Evolutionary conservation across 768 basidiomycete genomes (phyloP).

Genomic region (Crassisporium funariophilum): DNA sequence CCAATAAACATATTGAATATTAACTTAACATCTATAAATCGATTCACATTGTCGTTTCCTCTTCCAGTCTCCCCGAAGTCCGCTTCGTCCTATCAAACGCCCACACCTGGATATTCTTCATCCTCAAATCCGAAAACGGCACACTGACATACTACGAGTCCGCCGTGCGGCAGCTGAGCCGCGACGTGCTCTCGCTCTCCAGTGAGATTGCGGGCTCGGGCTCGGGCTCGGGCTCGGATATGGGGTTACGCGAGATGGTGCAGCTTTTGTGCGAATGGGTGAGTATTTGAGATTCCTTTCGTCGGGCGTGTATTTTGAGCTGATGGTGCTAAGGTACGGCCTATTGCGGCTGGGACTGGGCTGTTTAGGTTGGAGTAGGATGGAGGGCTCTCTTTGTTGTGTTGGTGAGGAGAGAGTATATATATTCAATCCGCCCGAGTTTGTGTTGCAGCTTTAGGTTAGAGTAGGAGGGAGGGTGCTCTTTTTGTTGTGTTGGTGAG

Average conservation of each 20-base stretch:
- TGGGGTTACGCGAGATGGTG: not conserved
- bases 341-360: not conserved
- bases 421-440: constrained; percentile 1
- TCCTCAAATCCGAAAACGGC: not conserved
- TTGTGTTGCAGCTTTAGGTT: too few species aligned
- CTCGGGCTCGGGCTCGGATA: not conserved
- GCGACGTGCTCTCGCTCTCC: too few species aligned
- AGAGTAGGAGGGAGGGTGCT: too few species aligned
- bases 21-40: too few species aligned
- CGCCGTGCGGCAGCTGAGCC: not conserved
- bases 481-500: too few species aligned
- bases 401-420: not conserved
- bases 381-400: not conserved
- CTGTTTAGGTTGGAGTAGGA: not conserved
- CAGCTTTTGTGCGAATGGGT: not conserved
- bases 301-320: not conserved
- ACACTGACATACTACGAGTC: not conserved
- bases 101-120: not conserved
- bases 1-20: too few species aligned
- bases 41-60: too few species aligned
- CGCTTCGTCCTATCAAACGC: not conserved
- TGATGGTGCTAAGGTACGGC: not conserved
- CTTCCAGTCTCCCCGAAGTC: not conserved
- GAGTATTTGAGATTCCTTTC: not conserved
- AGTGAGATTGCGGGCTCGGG: too few species aligned